These are phyloP conservation scores for Apostasia shenzhenica DNA, from an alignment of 106 monocot species.

Conservation along the genomic window DNA sequence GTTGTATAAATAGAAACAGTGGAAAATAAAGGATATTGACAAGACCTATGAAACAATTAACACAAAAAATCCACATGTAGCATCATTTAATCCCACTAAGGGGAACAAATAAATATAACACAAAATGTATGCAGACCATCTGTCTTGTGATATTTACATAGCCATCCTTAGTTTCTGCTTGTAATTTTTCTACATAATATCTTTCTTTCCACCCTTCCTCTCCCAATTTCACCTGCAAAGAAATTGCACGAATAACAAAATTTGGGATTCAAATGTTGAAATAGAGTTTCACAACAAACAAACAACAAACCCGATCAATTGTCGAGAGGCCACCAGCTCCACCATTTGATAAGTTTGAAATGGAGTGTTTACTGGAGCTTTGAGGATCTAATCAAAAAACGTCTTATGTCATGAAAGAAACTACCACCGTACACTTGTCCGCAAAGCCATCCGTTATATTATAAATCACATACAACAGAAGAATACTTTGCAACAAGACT, in stretches of 20 bases:
- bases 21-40: too few relatives aligned
- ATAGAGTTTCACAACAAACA: background rate
- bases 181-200: slow-evolving; percentile 9
- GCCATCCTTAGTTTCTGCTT: background rate
- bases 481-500: background rate
- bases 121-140: slow-evolving; percentile 5
- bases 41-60: too few relatives aligned
- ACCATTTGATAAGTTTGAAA: background rate
- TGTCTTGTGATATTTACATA: slow-evolving; percentile 3
- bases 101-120: background rate
- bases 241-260: background rate
- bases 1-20: too few relatives aligned
- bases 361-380: background rate
- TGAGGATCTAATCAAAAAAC: background rate
- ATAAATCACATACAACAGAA: too few relatives aligned
- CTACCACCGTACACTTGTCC: too few relatives aligned
- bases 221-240: slow-evolving; percentile 6
- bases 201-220: slow-evolving; percentile 17
- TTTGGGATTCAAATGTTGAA: background rate
- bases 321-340: background rate
- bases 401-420: background rate
- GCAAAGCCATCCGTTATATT: too few relatives aligned
- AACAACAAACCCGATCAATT: slow-evolving; percentile 1
- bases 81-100: background rate
- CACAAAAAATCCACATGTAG: background rate